Evolutionary conservation across 2,329 filamentous ascomycete genomes (phyloP), one percentile per base, ranked within the genome.

Genomic region (Helicocarpus griseus): DNA sequence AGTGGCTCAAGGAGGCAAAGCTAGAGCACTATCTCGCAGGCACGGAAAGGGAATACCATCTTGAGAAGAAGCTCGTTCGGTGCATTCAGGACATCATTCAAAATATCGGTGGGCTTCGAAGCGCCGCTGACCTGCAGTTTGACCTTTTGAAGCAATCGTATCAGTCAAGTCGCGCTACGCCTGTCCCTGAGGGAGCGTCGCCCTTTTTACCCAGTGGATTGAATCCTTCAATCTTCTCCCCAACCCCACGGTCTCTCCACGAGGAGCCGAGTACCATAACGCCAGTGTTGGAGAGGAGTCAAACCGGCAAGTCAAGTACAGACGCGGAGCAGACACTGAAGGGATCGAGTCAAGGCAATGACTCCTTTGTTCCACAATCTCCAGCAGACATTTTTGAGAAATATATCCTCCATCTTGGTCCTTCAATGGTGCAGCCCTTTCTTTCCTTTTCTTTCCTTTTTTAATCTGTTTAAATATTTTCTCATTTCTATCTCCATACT

Each of bases 111-210:
- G 93, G 91, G 6, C 73, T 98, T 61, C 80, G 89, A 57, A 95
- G 89, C 73, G 89, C 93, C 31, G 87, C 93, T 24, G 80, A 86
- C 53, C 90, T 89, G 21, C 91, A 98, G 62, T 95, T 97, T 63
- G 80, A 85, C 14, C 77, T 97, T 29, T 75, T 95, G 31, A 83
- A 83, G 54, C 86, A 93, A 63, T 74, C 67, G 11, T 61, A 63
- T 31, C 46, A 33, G 26, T 31, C 49, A 21, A 52, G 9, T 36
- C 55, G 24, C 35, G 21, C 14, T 36, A 49, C 22, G 21, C 49
- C 39, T 40, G 33, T 13, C 51, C 13, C 50, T 56, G 24, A 24
- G 54, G 29, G 48, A 58, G 60, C 3, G 53, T 65, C 24, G 36
- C 36, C 24, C 4, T 38, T 36, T 39, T 31, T 47, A 24, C 11